Percentiles rank a stretch among this genome's conserved stretches.
phyloP scores from a whole-genome alignment of 345 rosid species.

The Gossypium herbaceum region DNA sequence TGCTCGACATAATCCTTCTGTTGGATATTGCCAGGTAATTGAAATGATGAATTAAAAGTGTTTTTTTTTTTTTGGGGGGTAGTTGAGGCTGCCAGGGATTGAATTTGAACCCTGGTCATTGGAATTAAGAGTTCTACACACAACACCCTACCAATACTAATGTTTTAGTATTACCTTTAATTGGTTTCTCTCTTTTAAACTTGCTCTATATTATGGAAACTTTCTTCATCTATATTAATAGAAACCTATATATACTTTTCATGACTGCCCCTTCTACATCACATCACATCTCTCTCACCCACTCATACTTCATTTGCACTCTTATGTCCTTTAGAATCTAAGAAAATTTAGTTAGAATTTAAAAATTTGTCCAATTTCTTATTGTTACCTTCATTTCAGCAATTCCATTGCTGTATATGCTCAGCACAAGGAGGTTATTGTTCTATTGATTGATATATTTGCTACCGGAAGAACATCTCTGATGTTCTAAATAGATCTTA shows the following conservation, averaged over 20 bases:
- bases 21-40: constrained; percentile 96
- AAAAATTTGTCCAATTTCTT: neutral
- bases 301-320: neutral
- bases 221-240: constrained; percentile 11
- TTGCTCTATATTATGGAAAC: neutral
- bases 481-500: constrained; percentile 1
- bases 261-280: neutral
- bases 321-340: constrained; percentile 4
- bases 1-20: constrained; percentile 87
- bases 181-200: constrained; percentile 4
- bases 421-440: neutral
- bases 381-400: neutral
- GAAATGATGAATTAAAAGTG: constrained; percentile 17
- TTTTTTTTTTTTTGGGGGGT: neutral
- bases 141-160: neutral
- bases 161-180: constrained; percentile 9
- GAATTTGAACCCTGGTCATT: neutral
- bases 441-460: neutral
- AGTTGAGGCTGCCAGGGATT: neutral
- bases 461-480: constrained; percentile 1
- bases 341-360: neutral
- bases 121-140: too few species aligned
- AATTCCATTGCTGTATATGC: neutral
- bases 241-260: neutral
- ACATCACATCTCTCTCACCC: neutral